Base-by-base conservation (phyloP, 1,139 yeast genomes). In the Yamadazyma diospyri region DNA sequence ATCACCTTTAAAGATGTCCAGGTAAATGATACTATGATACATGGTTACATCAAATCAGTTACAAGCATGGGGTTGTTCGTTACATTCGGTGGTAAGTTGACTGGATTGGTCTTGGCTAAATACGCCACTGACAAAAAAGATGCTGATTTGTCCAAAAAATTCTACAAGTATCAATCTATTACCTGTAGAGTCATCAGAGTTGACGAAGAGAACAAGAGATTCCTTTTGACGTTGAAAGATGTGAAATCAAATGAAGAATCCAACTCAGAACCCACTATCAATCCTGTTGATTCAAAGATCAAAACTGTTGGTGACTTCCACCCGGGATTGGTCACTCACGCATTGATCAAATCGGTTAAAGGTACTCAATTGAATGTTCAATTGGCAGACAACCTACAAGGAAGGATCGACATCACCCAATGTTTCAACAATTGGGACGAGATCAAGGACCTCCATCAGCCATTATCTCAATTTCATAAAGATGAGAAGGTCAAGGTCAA, bases 41-140 rank as follows among this genome's bases (percentile, higher is more conserved):
- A 76, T 40, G 98, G 97, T 26, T 89, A 70, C 52, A 75, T 92
- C 33, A 83, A 78, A 47, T 80, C 88, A 17, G 80, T 86, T 18
- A 83, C 94, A 14, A 75, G 69, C 34, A 70, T 72, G 53, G 97
- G 97, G 44, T 69, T 87, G 18, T 89, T 92, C 55, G 83, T 92
- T 37, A 76, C 83, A 0, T 92, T 92, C 58, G 88, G 81, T 39
- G 84, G 84, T 43, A 76, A 73, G 35, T 72, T 89, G 45, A 84
- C 88, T 20, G 97, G 97, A 30, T 70, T 92, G 46, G 84, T 87
- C 3, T 72, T 85, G 44, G 87, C 92, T 38, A 80, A 81, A 51
- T 81, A 81, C 49, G 81, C 89, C 12, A 69, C 77, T 13, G 76
- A 73, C 29, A 66, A 69, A 34, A 68, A 69, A 25, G 69, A 69